Evolutionary conservation across 495 filamentous ascomycete species (phyloP).

Genomic region (Chlorociboria aeruginascens): DNA sequence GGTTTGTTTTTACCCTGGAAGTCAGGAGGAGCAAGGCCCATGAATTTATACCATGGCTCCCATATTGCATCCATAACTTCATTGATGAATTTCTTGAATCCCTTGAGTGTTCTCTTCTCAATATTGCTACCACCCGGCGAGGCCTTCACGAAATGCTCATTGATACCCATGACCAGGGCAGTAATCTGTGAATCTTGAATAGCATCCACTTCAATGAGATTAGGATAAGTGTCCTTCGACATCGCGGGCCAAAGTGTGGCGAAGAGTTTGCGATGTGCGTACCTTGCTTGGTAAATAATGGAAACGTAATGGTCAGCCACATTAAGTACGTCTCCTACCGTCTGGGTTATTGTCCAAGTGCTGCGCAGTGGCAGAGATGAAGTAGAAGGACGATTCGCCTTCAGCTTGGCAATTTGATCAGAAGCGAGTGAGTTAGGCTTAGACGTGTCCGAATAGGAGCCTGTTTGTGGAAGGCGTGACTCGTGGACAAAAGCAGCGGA

Average conservation of each 20-base stretch:
- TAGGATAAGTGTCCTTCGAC: conserved; percentile 5
- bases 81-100: background rate
- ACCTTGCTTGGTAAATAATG: conserved; percentile 2
- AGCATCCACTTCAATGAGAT: conserved; percentile 14
- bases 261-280: conserved; percentile 6
- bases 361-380: background rate
- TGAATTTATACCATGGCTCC: too few relatives aligned
- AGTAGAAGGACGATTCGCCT: background rate
- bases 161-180: conserved; percentile 9
- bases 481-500: background rate
- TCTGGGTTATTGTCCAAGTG: conserved; percentile 10
- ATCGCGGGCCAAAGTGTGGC: conserved; percentile 1
- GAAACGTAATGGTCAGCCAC: background rate
- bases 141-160: conserved; percentile 2
- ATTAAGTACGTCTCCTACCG: background rate
- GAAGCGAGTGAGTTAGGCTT: background rate
- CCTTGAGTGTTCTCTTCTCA: background rate
- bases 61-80: too few relatives aligned
- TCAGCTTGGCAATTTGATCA: conserved; percentile 10
- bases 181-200: conserved; percentile 2
- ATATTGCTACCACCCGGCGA: too few relatives aligned
- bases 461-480: background rate
- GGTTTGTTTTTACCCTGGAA: too few relatives aligned
- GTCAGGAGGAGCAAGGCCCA: too few relatives aligned
- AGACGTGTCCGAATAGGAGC: conserved; percentile 9